Base-by-base conservation (phyloP, 2,329 filamentous ascomycete species). In the Simplicillium aogashimaense region DNA sequence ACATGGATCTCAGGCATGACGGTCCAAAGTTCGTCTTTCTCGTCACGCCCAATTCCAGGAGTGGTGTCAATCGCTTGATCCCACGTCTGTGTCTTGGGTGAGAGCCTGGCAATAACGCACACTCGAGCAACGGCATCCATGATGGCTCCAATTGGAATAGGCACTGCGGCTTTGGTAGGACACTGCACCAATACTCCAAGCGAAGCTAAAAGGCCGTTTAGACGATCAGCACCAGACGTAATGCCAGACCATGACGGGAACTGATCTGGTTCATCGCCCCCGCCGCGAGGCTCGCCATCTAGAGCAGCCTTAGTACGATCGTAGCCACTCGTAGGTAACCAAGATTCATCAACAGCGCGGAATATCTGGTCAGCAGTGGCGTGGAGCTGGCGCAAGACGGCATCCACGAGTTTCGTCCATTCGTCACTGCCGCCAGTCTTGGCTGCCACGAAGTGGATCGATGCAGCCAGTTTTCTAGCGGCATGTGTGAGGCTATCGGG, bases 351-450 rank as follows among this genome's bases (percentile, higher is more conserved):
- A 1, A 95, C 73, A 9, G 81, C 79, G 37, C 89, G 78, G 53
- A 95, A 84, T 1, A 94, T 70, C 47, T 81, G 75, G 52, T 94
- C 83, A 33, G 83, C 78, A 1, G 85, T 83, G 17, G 64, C 60
- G 52, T 95, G 88, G 13, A 80, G 71, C 30, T 76, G 72, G 30
- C 70, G 69, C 17, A 94, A 64, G 10, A 81, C 68, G 7, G 66
- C 64, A 36, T 73, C 72, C 35, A 89, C 63, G 13, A 77, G 69
- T 49, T 77, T 83, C 13, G 69, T 68, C 89, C 89, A 95, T 59
- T 94, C 87, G 16, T 86, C 81, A 16, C 75, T 74, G 10, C 79
- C 76, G 14, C 78, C 78, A 45, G 84, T 82, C 60, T 95, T 95
- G 6, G 86, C 79, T 2, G 86, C 83, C 39, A 86, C 92, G 54